These are phyloP conservation scores for Alloascoidea africana DNA, from an alignment of 805 yeast genomes.

Conservation along the genomic window DNA sequence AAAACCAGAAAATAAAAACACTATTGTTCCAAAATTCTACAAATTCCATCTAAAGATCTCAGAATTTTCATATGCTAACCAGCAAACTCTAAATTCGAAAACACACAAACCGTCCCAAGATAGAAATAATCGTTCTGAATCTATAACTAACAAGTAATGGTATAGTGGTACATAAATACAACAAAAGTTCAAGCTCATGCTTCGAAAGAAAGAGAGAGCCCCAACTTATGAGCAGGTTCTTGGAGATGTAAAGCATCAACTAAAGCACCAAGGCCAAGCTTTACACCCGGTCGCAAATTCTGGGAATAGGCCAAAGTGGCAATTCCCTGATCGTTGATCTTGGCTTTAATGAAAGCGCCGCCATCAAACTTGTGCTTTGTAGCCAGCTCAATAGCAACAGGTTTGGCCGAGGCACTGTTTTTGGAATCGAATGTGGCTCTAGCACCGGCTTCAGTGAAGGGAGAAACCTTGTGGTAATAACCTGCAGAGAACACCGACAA, in stretches of 20 bases:
- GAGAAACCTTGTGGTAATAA: slow-evolving; percentile 90
- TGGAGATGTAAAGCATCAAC: slow-evolving; percentile 90
- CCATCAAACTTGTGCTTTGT: slow-evolving; percentile 86
- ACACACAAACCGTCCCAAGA: too few relatives aligned
- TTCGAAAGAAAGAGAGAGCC: slow-evolving; percentile 85
- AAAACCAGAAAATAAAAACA: too few relatives aligned
- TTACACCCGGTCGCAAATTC: slow-evolving; percentile 90
- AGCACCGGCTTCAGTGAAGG: slow-evolving; percentile 92
- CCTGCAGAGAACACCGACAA: slow-evolving; percentile 85
- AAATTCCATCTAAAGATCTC: too few relatives aligned
- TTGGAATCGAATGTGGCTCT: slow-evolving; percentile 91
- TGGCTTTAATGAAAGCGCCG: slow-evolving; percentile 87
- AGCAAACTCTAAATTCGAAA: too few relatives aligned
- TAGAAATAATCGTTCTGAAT: too few relatives aligned
- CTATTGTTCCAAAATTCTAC: too few relatives aligned
- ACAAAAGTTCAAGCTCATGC: too few relatives aligned
- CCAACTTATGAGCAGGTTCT: slow-evolving; percentile 97
- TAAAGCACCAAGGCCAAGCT: slow-evolving; percentile 92
- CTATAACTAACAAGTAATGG: too few relatives aligned
- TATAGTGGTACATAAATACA: too few relatives aligned
- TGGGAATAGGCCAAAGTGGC: slow-evolving; percentile 91
- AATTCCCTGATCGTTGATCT: slow-evolving; percentile 91
- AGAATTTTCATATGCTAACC: too few relatives aligned
- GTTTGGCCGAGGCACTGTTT: slow-evolving; percentile 43
- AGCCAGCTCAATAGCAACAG: slow-evolving; percentile 89